Evolutionary conservation across 2,329 filamentous ascomycete genomes (phyloP), one percentile per base, ranked within the genome.

Genomic region (Eutypa lata): DNA sequence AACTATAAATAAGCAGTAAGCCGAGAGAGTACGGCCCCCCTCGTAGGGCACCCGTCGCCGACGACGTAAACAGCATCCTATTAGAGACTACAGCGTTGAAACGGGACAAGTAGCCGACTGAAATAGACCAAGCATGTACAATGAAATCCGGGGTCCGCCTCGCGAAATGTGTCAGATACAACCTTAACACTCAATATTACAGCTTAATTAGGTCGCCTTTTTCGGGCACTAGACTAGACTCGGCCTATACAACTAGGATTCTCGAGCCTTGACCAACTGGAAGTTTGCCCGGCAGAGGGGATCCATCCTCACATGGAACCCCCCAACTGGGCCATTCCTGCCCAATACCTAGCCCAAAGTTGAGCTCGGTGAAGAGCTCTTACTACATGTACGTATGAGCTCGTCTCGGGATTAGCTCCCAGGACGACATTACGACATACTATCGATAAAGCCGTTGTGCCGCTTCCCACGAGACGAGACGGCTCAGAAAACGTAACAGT

Each of bases 251-350:
- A 45, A 26, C 63, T 61, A 64, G 66, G 65, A 64, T 66, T 59
- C 55, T 65, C 66, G 53, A 60, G 57, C 68, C 42, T 45, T 69
- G 69, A 65, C 74, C 74, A 77, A 74, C 73, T 71, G 73, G 73
- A 76, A 72, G 65, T 56, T 61, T 71, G 67, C 65, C 73, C 67
- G 72, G 64, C 55, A 59, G 57, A 63, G 66, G 61, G 66, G 68
- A 67, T 60, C 61, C 62, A 63, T 60, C 55, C 60, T 71, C 68
- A 71, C 72, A 73, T 71, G 69, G 68, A 67, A 18, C 42, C 42
- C 35, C 35, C 42, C 42, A 45, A 7, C 67, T 59, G 66, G 56
- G 61, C 61, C 59, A 64, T 71, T 73, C 70, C 67, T 72, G 72
- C 67, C 75, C 74, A 73, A 73, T 66, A 38, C 13, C n/a, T 66